A percentile compares a stretch with the other conserved stretches of the same genome.
These are phyloP conservation scores for Saposhnikovia divaricata DNA, from an alignment of 129 eudicot genomes.

Conservation along the genomic window DNA sequence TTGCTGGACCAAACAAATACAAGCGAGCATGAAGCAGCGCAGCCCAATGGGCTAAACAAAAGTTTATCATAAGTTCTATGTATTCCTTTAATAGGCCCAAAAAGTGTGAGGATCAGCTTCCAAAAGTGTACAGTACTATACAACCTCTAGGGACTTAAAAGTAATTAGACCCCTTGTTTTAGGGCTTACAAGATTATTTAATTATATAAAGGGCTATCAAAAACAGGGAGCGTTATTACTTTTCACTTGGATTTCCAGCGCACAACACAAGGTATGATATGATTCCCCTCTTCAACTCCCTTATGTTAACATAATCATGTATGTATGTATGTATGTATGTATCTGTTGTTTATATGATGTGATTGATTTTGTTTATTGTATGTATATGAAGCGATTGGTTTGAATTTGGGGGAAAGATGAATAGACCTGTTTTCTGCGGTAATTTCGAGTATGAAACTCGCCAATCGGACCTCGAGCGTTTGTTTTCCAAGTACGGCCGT, in stretches of 20 bases:
- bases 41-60: background rate
- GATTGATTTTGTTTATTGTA: background rate
- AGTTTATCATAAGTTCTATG: background rate
- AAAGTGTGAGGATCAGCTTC: background rate
- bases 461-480: slow-evolving; percentile 72
- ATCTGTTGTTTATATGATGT: background rate
- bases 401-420: slow-evolving; percentile 37
- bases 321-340: background rate
- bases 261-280: background rate
- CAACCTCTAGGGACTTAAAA: too few relatives aligned
- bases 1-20: too few relatives aligned
- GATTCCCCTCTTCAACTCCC: background rate
- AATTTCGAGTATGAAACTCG: slow-evolving; percentile 88
- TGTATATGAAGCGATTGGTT: background rate
- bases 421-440: slow-evolving; percentile 68
- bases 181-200: background rate
- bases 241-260: background rate
- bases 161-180: background rate
- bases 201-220: background rate
- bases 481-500: slow-evolving; percentile 78
- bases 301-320: background rate
- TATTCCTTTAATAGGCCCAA: background rate
- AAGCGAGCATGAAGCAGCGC: background rate
- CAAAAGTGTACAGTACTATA: too few relatives aligned
- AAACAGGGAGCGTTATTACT: background rate